A percentile compares a stretch with the other conserved stretches of the same genome.
phyloP scores from a whole-genome alignment of 495 filamentous ascomycete genomes.

The Hypoxylon intermedium region DNA sequence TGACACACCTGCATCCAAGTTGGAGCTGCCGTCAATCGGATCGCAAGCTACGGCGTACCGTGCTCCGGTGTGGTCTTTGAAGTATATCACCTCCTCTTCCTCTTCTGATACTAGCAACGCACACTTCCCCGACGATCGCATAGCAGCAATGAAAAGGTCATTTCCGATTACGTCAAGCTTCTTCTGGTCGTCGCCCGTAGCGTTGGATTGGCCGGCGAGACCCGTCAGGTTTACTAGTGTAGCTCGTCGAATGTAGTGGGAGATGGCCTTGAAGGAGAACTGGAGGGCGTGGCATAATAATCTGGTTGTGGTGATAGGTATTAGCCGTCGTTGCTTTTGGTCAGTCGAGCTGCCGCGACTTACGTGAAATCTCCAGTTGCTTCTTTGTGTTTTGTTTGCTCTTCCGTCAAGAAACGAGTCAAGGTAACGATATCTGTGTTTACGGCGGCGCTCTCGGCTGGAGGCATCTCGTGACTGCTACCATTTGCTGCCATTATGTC shows the following conservation, averaged over 20 bases:
- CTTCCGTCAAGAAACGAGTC: conserved; percentile 93
- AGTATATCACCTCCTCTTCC: conserved; percentile 89
- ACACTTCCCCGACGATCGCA: conserved; percentile 89
- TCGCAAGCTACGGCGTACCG: conserved; percentile 97
- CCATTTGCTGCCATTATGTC: conserved; percentile 47
- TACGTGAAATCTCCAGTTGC: conserved; percentile 99
- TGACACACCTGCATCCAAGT: conserved; percentile 96
- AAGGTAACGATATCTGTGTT: conserved; percentile 97
- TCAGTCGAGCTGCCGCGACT: too few relatives aligned
- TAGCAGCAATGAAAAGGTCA: conserved; percentile 93
- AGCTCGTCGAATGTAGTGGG: conserved; percentile 97
- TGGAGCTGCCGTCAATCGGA: conserved; percentile 96
- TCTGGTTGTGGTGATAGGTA: conserved; percentile 56
- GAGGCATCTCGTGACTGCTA: conserved; percentile 30
- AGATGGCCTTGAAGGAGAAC: conserved; percentile 99
- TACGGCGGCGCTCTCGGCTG: conserved; percentile 72
- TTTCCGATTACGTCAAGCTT: conserved; percentile 99
- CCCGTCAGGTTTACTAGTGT: conserved; percentile 97
- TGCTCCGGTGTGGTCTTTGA: conserved; percentile 78
- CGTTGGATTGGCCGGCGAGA: conserved; percentile 92
- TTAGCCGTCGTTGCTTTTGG: too few relatives aligned
- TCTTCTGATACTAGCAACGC: conserved; percentile 94
- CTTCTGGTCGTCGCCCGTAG: conserved; percentile 97
- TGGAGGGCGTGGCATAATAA: conserved; percentile 96
- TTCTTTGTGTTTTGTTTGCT: conserved; percentile 90